phyloP scores from a whole-genome alignment of 2,329 filamentous ascomycete genomes.

The Byssoonygena ceratinophila region DNA sequence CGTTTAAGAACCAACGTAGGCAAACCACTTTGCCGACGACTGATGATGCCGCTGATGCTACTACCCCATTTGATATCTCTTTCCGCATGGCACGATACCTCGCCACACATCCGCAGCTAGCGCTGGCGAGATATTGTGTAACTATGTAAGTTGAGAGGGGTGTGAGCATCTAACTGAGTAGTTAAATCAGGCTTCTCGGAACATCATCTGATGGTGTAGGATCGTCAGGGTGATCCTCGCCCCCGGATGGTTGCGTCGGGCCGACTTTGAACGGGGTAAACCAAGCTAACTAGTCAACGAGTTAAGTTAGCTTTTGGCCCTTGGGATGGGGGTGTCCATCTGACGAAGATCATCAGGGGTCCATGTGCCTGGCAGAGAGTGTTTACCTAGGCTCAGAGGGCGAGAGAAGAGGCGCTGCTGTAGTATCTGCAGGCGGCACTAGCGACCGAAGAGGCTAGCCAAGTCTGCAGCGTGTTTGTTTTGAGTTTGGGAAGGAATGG shows the following conservation, averaged over 20 bases:
- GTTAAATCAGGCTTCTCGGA: background rate
- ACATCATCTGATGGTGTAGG: background rate
- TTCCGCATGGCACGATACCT: background rate
- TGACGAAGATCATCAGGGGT: slow-evolving; percentile 8
- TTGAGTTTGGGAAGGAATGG: background rate
- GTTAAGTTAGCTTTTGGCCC: background rate
- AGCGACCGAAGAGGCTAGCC: background rate
- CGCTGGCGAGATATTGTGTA: background rate
- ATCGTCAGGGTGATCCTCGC: slow-evolving; percentile 1
- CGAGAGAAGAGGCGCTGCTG: background rate
- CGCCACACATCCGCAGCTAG: background rate
- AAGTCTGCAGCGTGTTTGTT: background rate
- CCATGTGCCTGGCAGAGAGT: background rate
- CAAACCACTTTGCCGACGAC: background rate
- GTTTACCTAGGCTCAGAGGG: background rate
- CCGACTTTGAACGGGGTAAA: background rate
- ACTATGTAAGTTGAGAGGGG: background rate
- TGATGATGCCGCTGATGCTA: too few species aligned
- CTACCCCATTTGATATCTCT: too few species aligned
- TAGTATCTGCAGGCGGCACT: background rate
- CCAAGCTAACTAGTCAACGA: background rate
- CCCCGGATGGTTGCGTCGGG: slow-evolving; percentile 6
- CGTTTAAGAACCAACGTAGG: background rate
- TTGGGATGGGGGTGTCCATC: background rate
- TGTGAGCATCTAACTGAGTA: too few species aligned